phyloP scores from a whole-genome alignment of 106 monocot genomes.

The Acorus calamus region DNA sequence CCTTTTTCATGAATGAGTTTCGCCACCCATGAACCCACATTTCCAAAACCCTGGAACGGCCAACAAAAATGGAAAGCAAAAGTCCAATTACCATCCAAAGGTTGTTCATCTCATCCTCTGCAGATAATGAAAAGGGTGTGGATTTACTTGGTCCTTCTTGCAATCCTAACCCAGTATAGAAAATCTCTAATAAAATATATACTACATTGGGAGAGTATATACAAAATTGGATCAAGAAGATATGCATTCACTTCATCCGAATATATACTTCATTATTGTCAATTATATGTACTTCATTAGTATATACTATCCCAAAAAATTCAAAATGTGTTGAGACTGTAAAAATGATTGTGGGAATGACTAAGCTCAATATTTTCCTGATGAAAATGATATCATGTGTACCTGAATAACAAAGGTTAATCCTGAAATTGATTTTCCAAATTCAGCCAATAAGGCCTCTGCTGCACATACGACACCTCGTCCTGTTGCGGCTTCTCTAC shows the following conservation, averaged over 20 bases:
- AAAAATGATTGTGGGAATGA: not conserved
- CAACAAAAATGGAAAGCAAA: too few relatives aligned
- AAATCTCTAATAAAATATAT: too few relatives aligned
- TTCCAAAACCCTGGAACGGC: conserved; percentile 60
- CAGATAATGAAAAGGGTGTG: too few relatives aligned
- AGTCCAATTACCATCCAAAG: too few relatives aligned
- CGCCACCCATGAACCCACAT: conserved; percentile 93
- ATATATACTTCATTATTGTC: too few relatives aligned
- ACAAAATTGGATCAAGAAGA: too few relatives aligned
- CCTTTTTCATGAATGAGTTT: conserved; percentile 68
- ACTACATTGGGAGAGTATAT: too few relatives aligned
- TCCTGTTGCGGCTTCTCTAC: conserved; percentile 87
- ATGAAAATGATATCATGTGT: not conserved
- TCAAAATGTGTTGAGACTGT: not conserved
- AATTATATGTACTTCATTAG: too few relatives aligned
- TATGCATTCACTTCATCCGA: too few relatives aligned
- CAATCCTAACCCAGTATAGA: too few relatives aligned
- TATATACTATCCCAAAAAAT: not conserved
- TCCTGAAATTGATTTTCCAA: conserved; percentile 67
- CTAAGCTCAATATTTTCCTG: not conserved
- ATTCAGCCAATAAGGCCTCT: conserved; percentile 64
- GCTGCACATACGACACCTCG: conserved; percentile 75
- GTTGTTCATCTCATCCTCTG: too few relatives aligned
- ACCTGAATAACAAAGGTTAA: conserved; percentile 77
- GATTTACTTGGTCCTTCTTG: too few relatives aligned